Base-by-base conservation (phyloP, 164 flowering plant genomes). In the Stephania japonica region DNA sequence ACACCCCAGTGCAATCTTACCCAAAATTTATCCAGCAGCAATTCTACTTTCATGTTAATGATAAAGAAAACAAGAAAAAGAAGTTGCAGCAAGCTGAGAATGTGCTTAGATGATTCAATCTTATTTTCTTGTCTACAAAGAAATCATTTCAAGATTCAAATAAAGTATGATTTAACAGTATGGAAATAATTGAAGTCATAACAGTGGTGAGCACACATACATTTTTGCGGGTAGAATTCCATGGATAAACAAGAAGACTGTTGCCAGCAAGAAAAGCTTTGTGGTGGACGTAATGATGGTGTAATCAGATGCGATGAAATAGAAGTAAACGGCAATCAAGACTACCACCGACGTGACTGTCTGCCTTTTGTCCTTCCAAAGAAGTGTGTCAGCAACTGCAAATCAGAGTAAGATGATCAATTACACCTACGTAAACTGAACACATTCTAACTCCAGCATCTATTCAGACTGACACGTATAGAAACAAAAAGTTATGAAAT, bases 361-460 rank as follows among this genome's bases (percentile, higher is more conserved):
- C 77, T 78, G 87, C 86, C 75, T 92, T 78, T 79, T 88, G 79
- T 91, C 86, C 87, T 83, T 92, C 99, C 99, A 93, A 41, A 93
- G 92, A 77, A 95, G 88, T 43, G 84, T 86, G 79, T 92, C 89
- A 43, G 98, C 99, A 86, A 88, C 98, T 94, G 92, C 85, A 85
- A 80, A 74, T 77, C 13, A n/a, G 26, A 69, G 59, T 38, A 76
- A 26, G 7, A 65, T 32, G 25, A 67, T 69, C 21, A 50, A 75
- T 59, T 66, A 43, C 21, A 27, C 49, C 3, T 38, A 62, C 12
- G 65, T 24, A 38, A 56, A 59, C 49, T 1, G 47, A 61, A 32
- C 32, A 3, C 27, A 23, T 12, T 23, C 50, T 18, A 14, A 25
- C 14, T 47, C 49, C n/a, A 41, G 71, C 25, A 24, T 19, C 23